A percentile compares a stretch with the other conserved stretches of the same genome.
Conservation (phyloP, 1,284 basidiomycete genomes). For the Peniophora sp. region DNA sequence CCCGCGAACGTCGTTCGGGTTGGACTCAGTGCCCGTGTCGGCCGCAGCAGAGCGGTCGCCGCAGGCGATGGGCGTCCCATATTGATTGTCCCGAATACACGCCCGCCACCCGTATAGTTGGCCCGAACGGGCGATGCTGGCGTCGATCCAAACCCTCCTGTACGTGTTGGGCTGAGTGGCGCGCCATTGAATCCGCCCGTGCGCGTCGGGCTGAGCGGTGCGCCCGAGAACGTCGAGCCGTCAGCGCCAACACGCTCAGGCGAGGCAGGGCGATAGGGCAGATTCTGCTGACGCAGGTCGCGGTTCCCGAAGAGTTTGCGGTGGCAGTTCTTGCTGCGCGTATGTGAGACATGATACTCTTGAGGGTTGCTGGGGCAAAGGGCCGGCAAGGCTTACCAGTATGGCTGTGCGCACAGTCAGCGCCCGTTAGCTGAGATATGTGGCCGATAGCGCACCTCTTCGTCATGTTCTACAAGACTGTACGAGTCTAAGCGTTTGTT, state of each 20-base stretch:
- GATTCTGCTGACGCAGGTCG: conserved; percentile 68
- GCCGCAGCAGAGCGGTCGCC: conserved; percentile 22
- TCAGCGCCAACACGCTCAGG: conserved; percentile 1
- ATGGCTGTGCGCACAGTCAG: conserved; percentile 36
- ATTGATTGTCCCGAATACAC: conserved; percentile 8
- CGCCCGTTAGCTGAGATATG: neutral
- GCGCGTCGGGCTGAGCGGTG: conserved; percentile 11
- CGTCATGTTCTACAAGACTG: conserved; percentile 67
- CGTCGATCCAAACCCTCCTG: conserved; percentile 13
- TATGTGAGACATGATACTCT: conserved; percentile 5
- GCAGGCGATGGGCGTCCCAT: neutral
- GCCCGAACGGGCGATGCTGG: conserved; percentile 14
- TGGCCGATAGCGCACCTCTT: conserved; percentile 42
- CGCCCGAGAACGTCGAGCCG: too few species aligned
- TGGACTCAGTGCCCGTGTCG: conserved; percentile 25
- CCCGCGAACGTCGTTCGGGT: conserved; percentile 13
- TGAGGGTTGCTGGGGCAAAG: neutral
- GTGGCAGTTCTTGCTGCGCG: conserved; percentile 63
- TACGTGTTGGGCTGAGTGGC: conserved; percentile 13
- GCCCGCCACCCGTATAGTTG: conserved; percentile 20
- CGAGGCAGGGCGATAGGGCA: conserved; percentile 39
- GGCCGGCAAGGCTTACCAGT: conserved; percentile 39
- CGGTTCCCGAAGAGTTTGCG: conserved; percentile 63
- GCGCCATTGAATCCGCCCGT: neutral
- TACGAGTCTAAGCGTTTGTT: conserved; percentile 69